These are phyloP conservation scores for Fusarium sp. DNA, from an alignment of 2,329 filamentous ascomycete genomes.

Conservation along the genomic window DNA sequence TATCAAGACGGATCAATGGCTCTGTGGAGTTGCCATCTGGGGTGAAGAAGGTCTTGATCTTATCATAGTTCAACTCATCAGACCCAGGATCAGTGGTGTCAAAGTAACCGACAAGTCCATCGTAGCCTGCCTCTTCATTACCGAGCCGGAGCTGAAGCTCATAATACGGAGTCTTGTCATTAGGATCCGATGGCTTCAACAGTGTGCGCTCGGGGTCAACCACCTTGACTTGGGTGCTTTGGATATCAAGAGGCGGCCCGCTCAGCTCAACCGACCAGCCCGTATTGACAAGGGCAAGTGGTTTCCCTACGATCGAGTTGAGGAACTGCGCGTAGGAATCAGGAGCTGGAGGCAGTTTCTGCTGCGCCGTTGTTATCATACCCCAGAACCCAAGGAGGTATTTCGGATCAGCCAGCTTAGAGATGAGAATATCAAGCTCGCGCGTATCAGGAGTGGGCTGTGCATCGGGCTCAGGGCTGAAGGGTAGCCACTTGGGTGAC, in stretches of 20 bases:
- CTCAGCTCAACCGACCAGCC: conserved; percentile 51
- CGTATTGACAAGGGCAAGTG: conserved; percentile 53
- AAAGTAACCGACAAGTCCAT: conserved; percentile 55
- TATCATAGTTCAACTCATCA: conserved; percentile 35
- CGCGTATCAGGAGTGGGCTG: conserved; percentile 1
- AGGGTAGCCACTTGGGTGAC: conserved; percentile 49
- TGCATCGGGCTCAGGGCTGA: conserved; percentile 25
- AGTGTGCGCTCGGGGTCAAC: not conserved
- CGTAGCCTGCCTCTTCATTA: conserved; percentile 45
- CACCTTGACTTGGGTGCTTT: conserved; percentile 27
- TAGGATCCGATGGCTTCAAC: not conserved
- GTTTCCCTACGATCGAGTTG: conserved; percentile 51
- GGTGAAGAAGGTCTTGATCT: conserved; percentile 43
- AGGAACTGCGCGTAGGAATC: conserved; percentile 49
- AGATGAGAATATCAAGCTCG: conserved; percentile 46
- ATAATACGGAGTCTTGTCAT: conserved; percentile 37
- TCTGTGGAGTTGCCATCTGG: not conserved
- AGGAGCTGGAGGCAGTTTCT: conserved; percentile 44
- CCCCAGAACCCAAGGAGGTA: conserved; percentile 48
- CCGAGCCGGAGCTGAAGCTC: conserved; percentile 51
- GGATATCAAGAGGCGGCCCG: conserved; percentile 7
- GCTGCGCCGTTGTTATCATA: conserved; percentile 49
- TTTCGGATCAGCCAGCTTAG: conserved; percentile 23
- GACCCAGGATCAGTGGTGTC: conserved; percentile 9
- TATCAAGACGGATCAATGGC: not conserved